phyloP scores from a whole-genome alignment of 148 eudicot species.

The Heliosperma pusillum region DNA sequence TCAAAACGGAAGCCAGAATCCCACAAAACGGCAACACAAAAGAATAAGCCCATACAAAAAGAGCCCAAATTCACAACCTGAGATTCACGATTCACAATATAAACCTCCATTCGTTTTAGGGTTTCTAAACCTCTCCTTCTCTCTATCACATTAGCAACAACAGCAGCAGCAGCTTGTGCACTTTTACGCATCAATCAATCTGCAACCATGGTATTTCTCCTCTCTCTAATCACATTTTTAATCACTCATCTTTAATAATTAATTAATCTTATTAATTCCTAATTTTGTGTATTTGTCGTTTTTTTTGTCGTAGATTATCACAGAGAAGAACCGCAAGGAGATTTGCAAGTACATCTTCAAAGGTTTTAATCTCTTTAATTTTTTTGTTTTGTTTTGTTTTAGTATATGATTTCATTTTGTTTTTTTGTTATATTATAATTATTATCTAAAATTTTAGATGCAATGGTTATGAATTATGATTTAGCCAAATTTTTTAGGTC shows the following conservation, averaged over 20 bases:
- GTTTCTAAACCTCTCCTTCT: slow-evolving; percentile 7
- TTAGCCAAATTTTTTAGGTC: not conserved
- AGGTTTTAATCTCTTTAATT: slow-evolving; percentile 30
- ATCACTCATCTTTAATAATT: too few relatives aligned
- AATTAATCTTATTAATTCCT: too few relatives aligned
- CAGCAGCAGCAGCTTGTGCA: not conserved
- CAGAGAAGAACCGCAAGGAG: slow-evolving; percentile 87
- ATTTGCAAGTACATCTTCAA: slow-evolving; percentile 85
- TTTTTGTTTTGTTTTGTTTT: not conserved
- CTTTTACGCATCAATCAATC: not conserved
- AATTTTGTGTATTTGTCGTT: not conserved
- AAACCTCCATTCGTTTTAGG: slow-evolving; percentile 10
- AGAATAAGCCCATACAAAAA: not conserved
- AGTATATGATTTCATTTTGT: not conserved
- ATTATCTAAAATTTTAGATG: not conserved
- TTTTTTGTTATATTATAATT: too few relatives aligned
- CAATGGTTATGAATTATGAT: not conserved
- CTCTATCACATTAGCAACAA: not conserved
- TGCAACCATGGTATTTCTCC: slow-evolving; percentile 23
- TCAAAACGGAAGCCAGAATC: not conserved
- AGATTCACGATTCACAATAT: not conserved
- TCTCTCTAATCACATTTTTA: not conserved
- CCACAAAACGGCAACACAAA: not conserved
- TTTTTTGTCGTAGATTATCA: slow-evolving; percentile 45
- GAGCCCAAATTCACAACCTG: not conserved